Conservation (phyloP, 345 rosid species). For the Dimocarpus longan region DNA sequence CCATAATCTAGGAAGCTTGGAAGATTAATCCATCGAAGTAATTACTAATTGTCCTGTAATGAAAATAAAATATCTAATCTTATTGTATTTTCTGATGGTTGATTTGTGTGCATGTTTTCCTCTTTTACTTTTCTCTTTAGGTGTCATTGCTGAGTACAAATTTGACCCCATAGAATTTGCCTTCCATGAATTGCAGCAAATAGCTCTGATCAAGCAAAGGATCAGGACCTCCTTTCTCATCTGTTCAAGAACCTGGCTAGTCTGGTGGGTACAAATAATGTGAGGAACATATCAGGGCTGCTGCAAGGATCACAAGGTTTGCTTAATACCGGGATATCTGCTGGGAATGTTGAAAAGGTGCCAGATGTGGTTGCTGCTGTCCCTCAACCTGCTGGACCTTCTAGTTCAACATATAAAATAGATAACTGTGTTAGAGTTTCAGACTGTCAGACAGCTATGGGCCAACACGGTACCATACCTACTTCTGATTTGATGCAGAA, state of each 20-base stretch:
- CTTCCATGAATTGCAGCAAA: slow-evolving; percentile 47
- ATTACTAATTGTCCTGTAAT: background rate
- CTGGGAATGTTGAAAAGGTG: slow-evolving; percentile 34
- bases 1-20: background rate
- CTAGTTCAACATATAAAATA: slow-evolving; percentile 34
- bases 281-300: slow-evolving; percentile 44
- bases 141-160: background rate
- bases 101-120: background rate
- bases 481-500: slow-evolving; percentile 32
- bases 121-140: background rate
- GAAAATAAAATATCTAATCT: background rate
- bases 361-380: slow-evolving; percentile 23
- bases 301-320: slow-evolving; percentile 45
- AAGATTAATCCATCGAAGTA: background rate
- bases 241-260: slow-evolving; percentile 57
- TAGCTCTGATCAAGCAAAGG: slow-evolving; percentile 51
- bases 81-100: slow-evolving; percentile 5
- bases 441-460: slow-evolving; percentile 24
- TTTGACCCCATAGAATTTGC: slow-evolving; percentile 18
- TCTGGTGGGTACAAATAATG: slow-evolving; percentile 34
- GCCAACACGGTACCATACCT: slow-evolving; percentile 28
- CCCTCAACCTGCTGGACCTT: slow-evolving; percentile 37
- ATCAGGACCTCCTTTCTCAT: slow-evolving; percentile 63
- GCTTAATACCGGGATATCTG: slow-evolving; percentile 33
- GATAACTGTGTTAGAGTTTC: slow-evolving; percentile 26